Conservation (phyloP, 2,329 filamentous ascomycete genomes). For the Fusarium sarcochroum region DNA sequence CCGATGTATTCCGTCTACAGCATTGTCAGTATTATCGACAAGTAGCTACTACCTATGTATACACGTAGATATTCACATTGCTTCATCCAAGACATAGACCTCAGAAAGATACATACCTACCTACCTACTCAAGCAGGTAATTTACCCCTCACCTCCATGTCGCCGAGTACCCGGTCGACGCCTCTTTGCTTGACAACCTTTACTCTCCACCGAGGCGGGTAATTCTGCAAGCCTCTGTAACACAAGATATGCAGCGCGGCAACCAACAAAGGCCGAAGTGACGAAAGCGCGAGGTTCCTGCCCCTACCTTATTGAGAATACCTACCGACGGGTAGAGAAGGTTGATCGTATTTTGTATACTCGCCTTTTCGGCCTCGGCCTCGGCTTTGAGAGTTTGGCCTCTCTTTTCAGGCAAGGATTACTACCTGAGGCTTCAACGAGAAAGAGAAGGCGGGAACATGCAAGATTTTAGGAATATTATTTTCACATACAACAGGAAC, state of each 20-base stretch:
- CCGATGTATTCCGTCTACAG: neutral
- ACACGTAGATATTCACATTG: too few relatives aligned
- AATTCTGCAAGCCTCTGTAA: constrained; percentile 37
- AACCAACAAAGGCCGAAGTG: constrained; percentile 23
- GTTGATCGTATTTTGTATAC: neutral
- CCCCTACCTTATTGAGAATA: too few relatives aligned
- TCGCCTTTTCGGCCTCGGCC: constrained; percentile 13
- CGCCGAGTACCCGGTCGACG: constrained; percentile 32
- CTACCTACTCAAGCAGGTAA: neutral
- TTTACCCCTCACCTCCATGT: constrained; percentile 30
- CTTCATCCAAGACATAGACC: neutral
- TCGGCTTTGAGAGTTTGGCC: neutral
- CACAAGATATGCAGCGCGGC: constrained; percentile 12
- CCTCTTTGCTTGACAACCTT: constrained; percentile 2
- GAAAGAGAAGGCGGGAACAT: neutral
- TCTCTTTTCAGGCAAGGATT: neutral
- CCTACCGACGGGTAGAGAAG: too few relatives aligned
- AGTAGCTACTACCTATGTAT: too few relatives aligned
- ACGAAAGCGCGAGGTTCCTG: constrained; percentile 23
- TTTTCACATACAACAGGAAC: neutral
- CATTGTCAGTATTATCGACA: too few relatives aligned
- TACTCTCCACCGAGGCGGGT: constrained; percentile 32
- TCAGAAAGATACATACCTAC: neutral
- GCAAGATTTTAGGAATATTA: neutral
- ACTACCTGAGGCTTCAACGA: neutral